Base-by-base conservation (phyloP, 306 rosid genomes). In the Vigna trinervia region DNA sequence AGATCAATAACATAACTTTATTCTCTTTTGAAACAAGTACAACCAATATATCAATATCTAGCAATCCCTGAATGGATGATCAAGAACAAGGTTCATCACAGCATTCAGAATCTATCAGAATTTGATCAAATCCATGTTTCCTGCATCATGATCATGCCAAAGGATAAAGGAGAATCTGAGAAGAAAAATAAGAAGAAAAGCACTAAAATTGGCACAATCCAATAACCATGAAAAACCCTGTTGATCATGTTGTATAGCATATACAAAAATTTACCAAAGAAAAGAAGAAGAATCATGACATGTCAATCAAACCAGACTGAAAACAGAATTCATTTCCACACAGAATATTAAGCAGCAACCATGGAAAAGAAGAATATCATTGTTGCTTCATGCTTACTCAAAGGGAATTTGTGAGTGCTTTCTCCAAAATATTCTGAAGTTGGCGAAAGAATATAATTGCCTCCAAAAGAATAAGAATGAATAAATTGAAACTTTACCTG, bases 321-420 rank as follows among this genome's bases (percentile, higher is more conserved):
- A 77, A 63, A 19, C 64, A 65, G 50, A 38, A 77, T 39, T 45
- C 28, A 28, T 17, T 12, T 9, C 41, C 30, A 76, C 48, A 38
- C 10, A 47, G 60, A 26, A 23, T 15, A 75, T 50, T 56, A 6
- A 3, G 34, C 48, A 47, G 4, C 50, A 41, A 75, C 39, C 11
- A 30, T 45, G 14, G 17, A 13, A 0, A 34, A 65, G 11, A 41
- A 53, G 32, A 32, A 34, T 32, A 61, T 13, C 23, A 60, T 15
- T 2, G 38, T 15, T 38, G 83, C 54, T 78, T 60, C 28, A 57
- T 43, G 63, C 86, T 73, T 83, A 83, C 80, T 48, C 74, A 69
- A 73, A 41, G 5, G 66, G 2, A 73, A 64, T 38, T 45, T 34
- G 65, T 34, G 30, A 59, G 5, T 0, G 53, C 34, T 68, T 7